phyloP scores from a whole-genome alignment of 179 eudicot genomes.

The Gypsophila paniculata region DNA sequence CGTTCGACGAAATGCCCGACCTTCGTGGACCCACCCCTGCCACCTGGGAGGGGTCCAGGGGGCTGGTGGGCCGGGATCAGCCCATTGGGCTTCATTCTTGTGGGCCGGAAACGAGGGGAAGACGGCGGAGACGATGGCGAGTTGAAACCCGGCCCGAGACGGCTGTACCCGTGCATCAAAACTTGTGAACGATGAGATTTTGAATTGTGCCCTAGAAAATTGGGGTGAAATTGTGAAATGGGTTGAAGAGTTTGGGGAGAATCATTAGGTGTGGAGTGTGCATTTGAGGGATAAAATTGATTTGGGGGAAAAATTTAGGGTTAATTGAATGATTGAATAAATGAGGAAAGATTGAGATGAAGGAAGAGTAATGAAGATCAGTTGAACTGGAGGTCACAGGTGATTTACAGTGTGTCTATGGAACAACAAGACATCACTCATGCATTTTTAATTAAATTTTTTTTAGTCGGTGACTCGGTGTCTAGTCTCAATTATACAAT shows the following conservation, averaged over 20 bases:
- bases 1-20: conserved; percentile 60
- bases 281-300: neutral
- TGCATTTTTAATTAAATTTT: neutral
- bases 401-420: neutral
- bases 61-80: conserved; percentile 22
- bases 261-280: neutral
- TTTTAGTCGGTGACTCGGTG: no score
- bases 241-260: neutral
- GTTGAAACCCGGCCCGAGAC: conserved; percentile 43
- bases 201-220: conserved; percentile 1
- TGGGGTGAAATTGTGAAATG: conserved; percentile 2
- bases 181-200: conserved; percentile 2
- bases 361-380: neutral
- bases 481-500: no score
- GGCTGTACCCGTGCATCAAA: conserved; percentile 72
- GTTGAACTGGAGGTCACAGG: neutral
- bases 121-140: conserved; percentile 48
- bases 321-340: no score
- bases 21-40: conserved; percentile 35
- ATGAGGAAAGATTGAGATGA: no score
- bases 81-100: conserved; percentile 49
- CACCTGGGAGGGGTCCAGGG: conserved; percentile 29
- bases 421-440: neutral
- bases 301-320: neutral
- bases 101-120: conserved; percentile 45